Conservation (phyloP, 352 stramenopile species). For the Phytophthora podocarpi region DNA sequence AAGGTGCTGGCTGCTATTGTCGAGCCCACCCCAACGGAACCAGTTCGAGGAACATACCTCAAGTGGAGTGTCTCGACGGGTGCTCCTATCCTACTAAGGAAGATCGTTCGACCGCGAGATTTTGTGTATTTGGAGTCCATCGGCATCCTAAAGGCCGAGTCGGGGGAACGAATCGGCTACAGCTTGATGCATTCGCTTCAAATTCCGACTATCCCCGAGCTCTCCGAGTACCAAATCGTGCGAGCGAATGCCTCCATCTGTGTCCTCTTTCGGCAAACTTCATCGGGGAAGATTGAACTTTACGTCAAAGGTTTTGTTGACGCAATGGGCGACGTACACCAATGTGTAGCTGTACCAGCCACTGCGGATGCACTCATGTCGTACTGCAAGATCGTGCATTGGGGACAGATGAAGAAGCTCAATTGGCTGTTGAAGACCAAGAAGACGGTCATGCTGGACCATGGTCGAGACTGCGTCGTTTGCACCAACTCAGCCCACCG, state of each 20-base stretch:
- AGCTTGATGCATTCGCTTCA: slow-evolving; percentile 57
- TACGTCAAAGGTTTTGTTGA: slow-evolving; percentile 52
- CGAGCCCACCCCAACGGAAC: slow-evolving; percentile 39
- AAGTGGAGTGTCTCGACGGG: slow-evolving; percentile 48
- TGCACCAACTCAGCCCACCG: slow-evolving; percentile 17
- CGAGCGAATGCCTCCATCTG: slow-evolving; percentile 43
- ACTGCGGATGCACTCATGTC: slow-evolving; percentile 43
- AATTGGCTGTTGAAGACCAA: slow-evolving; percentile 45
- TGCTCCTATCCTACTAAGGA: slow-evolving; percentile 34
- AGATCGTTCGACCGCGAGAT: slow-evolving; percentile 48
- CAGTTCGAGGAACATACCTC: slow-evolving; percentile 42
- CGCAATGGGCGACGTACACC: slow-evolving; percentile 39
- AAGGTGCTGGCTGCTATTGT: slow-evolving; percentile 51
- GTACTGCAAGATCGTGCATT: slow-evolving; percentile 39
- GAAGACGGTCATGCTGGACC: slow-evolving; percentile 38
- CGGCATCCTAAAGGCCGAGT: slow-evolving; percentile 27
- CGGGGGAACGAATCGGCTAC: slow-evolving; percentile 49
- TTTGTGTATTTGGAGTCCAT: slow-evolving; percentile 55
- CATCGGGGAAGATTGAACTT: slow-evolving; percentile 29
- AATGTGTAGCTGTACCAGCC: slow-evolving; percentile 38
- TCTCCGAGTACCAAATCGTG: slow-evolving; percentile 40
- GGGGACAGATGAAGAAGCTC: slow-evolving; percentile 52
- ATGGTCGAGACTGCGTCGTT: slow-evolving; percentile 14
- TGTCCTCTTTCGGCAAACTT: slow-evolving; percentile 36
- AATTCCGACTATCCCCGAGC: slow-evolving; percentile 43